A percentile compares a stretch with the other conserved stretches of the same genome.
Evolutionary conservation across 2,329 filamentous ascomycete species (phyloP).

Genomic region (Spiromastix sp.): DNA sequence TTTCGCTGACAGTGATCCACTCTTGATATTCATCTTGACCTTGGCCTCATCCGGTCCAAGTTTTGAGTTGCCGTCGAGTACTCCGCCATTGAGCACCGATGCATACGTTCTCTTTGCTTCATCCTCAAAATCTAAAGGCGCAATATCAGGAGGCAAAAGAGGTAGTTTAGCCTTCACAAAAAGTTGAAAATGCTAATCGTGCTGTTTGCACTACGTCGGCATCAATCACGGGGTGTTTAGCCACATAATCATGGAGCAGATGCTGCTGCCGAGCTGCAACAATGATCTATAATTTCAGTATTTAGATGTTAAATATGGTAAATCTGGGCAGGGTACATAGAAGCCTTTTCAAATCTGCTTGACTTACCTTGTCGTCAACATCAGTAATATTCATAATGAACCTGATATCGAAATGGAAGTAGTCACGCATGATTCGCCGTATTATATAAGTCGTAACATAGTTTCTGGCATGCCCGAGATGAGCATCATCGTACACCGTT

Average conservation of each 20-base stretch:
- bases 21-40: conserved; percentile 77
- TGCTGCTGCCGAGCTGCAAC: conserved; percentile 63
- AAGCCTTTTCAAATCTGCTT: background rate
- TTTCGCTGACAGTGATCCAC: conserved; percentile 40
- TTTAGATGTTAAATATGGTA: too few relatives aligned
- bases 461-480: conserved; percentile 76
- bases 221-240: conserved; percentile 34
- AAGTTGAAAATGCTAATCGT: conserved; percentile 43
- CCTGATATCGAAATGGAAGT: conserved; percentile 70
- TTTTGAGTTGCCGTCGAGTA: conserved; percentile 40
- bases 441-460: conserved; percentile 88
- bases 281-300: conserved; percentile 41
- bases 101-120: conserved; percentile 43
- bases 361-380: conserved; percentile 58
- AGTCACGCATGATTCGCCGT: conserved; percentile 68
- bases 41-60: conserved; percentile 74
- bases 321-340: too few relatives aligned
- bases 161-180: conserved; percentile 60
- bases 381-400: conserved; percentile 95
- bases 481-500: conserved; percentile 59
- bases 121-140: conserved; percentile 37
- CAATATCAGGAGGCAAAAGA: conserved; percentile 33
- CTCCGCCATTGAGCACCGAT: conserved; percentile 43
- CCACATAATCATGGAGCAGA: conserved; percentile 60
- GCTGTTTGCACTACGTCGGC: conserved; percentile 38